Evolutionary conservation across 768 basidiomycete genomes (phyloP).

Genomic region (Amanita exitialis): DNA sequence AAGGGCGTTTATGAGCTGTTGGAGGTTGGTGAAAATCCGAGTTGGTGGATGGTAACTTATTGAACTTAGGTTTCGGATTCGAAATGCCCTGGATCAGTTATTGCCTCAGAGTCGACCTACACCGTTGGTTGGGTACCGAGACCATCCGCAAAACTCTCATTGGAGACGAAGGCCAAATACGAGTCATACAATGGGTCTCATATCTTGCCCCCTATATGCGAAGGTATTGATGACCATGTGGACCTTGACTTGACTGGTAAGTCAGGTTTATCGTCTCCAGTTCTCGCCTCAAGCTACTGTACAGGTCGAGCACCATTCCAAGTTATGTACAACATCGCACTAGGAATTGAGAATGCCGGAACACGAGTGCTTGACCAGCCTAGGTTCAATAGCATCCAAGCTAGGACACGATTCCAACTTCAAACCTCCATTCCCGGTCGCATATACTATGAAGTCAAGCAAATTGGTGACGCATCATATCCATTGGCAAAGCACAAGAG

Average conservation of each 20-base stretch:
- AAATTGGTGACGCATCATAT: conserved; percentile 80
- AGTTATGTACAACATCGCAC: conserved; percentile 80
- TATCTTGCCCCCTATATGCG: conserved; percentile 71
- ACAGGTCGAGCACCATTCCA: conserved; percentile 89
- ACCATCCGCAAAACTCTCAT: conserved; percentile 62
- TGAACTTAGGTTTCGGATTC: conserved; percentile 65
- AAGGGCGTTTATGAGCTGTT: conserved; percentile 69
- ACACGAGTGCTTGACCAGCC: conserved; percentile 67
- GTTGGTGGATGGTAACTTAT: conserved; percentile 1
- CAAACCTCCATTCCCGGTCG: conserved; percentile 69
- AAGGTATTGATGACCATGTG: conserved; percentile 71
- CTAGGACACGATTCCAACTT: conserved; percentile 70
- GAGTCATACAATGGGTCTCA: conserved; percentile 64
- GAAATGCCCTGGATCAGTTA: conserved; percentile 73
- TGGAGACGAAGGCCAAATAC: conserved; percentile 43
- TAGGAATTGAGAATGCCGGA: conserved; percentile 55
- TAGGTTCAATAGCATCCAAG: conserved; percentile 78
- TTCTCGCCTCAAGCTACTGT: neutral
- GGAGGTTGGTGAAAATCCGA: conserved; percentile 29
- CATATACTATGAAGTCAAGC: conserved; percentile 85
- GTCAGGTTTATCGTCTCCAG: neutral
- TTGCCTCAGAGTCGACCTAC: conserved; percentile 50
- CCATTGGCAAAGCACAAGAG: conserved; percentile 61
- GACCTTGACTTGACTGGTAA: conserved; percentile 75
- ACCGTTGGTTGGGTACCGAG: conserved; percentile 71